Evolutionary conservation across 495 filamentous ascomycete species (phyloP).

Genomic region (Niebla homalea): DNA sequence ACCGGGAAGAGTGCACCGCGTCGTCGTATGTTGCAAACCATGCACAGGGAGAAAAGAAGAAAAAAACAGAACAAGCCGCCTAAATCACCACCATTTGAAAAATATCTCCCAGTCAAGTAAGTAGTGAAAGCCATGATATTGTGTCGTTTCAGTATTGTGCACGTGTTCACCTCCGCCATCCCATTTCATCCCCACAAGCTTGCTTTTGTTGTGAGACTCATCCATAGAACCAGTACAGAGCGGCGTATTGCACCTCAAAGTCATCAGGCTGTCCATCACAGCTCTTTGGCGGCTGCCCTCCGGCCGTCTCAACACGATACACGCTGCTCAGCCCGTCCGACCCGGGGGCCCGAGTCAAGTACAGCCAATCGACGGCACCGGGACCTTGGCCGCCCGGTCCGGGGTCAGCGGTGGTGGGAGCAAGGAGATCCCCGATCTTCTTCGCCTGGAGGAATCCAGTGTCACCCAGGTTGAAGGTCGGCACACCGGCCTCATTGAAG

Average conservation of each 20-base stretch:
- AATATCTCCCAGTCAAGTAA: too few species aligned
- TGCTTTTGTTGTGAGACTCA: slow-evolving; percentile 6
- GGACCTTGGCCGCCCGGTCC: slow-evolving; percentile 25
- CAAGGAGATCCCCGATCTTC: slow-evolving; percentile 33
- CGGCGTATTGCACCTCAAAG: slow-evolving; percentile 46
- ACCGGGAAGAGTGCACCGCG: too few species aligned
- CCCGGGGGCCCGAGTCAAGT: slow-evolving; percentile 34
- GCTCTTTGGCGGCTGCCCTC: slow-evolving; percentile 41
- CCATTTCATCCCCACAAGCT: too few species aligned
- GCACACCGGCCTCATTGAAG: slow-evolving; percentile 39
- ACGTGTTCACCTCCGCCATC: too few species aligned
- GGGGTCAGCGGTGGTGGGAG: slow-evolving; percentile 34
- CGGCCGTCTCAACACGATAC: slow-evolving; percentile 55
- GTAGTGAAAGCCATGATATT: too few species aligned
- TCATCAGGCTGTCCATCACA: slow-evolving; percentile 25
- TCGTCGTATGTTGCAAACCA: too few species aligned
- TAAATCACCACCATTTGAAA: too few species aligned
- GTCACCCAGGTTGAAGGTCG: slow-evolving; percentile 44
- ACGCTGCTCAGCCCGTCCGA: slow-evolving; percentile 39
- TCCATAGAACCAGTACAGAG: slow-evolving; percentile 60
- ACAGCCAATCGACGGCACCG: slow-evolving; percentile 53
- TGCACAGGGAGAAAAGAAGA: too few species aligned
- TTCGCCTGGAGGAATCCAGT: slow-evolving; percentile 30
- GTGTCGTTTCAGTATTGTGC: too few species aligned
- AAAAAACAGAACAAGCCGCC: too few species aligned